Evolutionary conservation across 257 asterid genomes (phyloP), one percentile per base, ranked within the genome.

Genomic region (Primulina tabacum): DNA sequence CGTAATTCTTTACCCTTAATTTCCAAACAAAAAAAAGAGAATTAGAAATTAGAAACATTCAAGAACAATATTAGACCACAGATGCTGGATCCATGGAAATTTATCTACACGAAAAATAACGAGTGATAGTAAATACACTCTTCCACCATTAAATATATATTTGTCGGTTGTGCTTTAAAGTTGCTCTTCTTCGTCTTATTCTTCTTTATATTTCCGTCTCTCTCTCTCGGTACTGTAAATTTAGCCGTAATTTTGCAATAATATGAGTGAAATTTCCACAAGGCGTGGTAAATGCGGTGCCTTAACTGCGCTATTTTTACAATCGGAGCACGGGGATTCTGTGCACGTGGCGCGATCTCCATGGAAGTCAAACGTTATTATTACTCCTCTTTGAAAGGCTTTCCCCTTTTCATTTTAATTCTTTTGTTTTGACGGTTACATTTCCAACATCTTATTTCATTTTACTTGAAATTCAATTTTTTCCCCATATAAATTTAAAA

Each of bases 51-150:
- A 7, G 10, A n/a, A n/a, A n/a, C n/a, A n/a, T n/a, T 14, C 38
- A 47, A 24, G 34, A 59, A 57, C 18, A n/a, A n/a, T n/a, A 33
- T 58, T 21, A 29, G 24, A 70, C 12, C 20, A 43, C 52, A 53
- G 47, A 73, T 52, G 64, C 64, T 52, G 62, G 30, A 74, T 55
- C 73, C 65, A 67, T 60, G 75, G 20, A 52, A 62, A 50, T 47
- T 62, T 53, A 52, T 62, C 30, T 6, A 29, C 43, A 50, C 52
- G 32, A 62, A 34, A 33, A 67, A 64, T 62, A 80, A 71, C 68
- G 84, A 74, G 85, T 78, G 71, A 80, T 55, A 84, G 81, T 78
- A 77, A 88, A 83, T 87, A 80, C 81, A 32, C 38, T 35, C 38
- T 64, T 52, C 64, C 18, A 21, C 26, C 57, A 61, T 63, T 37